Base-by-base conservation (phyloP, 2,329 filamentous ascomycete genomes). In the Fusarium buxicola region DNA sequence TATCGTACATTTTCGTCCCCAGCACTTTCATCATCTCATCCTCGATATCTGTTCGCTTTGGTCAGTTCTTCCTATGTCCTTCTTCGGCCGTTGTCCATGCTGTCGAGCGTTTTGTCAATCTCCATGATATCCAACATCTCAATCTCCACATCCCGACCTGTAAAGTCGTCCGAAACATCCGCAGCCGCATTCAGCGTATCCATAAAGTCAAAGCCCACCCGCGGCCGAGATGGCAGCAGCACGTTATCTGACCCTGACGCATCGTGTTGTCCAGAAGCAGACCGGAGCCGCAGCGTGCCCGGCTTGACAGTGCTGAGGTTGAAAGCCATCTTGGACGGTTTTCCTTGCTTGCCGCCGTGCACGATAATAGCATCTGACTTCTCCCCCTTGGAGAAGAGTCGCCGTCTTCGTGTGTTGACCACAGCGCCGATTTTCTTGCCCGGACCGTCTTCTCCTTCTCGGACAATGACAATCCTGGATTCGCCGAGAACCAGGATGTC, bases 71-170 rank as follows among this genome's bases (percentile, higher is more conserved):
- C 45, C 78, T 41, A 81, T 82, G 51, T 76, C 34, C 58, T 77
- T 30, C 78, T 78, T 40, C 81, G 76, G 30, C 79, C 78, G 34
- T 74, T 77, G 51, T 86, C 82, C 83, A 89, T 78, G 45, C 76
- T 78, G 43, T 85, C 81, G 48, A 89, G 73, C 44, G 82, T 84
- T 56, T 84, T 82, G 65, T 89, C 87, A 68, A 89, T 87, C 65
- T 86, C 86, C 81, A 88, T 84, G 39, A 89, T 86, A 70, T 88
- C 86, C 65, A 89, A 77, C 79, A 88, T 84, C 73, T 88, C 85
- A 27, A 80, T 79, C 69, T 88, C 85, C 11, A 87, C 78, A 53
- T 87, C 81, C 28, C 85, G 77, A 24, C 78, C 76, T 18, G 77
- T 80, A n/a, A 81, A 76, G 46, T 84, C 81, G 30, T 82, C 79